These are phyloP conservation scores for Pichia sp. DNA, from an alignment of 1,139 yeast species.

Conservation along the genomic window DNA sequence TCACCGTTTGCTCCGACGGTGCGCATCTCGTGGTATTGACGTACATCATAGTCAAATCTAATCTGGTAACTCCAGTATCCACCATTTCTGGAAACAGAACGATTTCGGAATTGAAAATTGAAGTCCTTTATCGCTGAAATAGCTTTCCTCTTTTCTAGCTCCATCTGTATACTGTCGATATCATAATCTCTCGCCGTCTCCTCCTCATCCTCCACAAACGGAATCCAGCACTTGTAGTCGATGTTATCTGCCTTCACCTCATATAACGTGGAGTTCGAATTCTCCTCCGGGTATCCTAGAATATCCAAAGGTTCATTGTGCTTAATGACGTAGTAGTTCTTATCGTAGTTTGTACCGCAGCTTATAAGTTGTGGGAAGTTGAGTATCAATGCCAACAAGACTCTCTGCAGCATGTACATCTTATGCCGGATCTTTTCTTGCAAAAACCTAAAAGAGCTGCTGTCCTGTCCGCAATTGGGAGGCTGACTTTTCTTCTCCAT, in stretches of 20 bases:
- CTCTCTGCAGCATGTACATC: neutral
- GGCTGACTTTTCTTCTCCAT: neutral
- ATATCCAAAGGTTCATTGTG: neutral
- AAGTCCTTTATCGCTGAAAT: slow-evolving; percentile 17
- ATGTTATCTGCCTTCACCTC: neutral
- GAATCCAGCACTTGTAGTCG: slow-evolving; percentile 10
- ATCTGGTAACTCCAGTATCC: slow-evolving; percentile 23
- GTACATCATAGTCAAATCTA: slow-evolving; percentile 12
- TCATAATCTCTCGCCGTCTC: neutral
- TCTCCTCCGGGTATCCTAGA: neutral
- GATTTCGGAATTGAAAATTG: slow-evolving; percentile 4
- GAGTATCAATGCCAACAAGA: neutral
- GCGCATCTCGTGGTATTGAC: slow-evolving; percentile 9
- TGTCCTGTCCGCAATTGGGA: too few species aligned
- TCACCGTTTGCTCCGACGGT: neutral
- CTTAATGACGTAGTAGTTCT: slow-evolving; percentile 3
- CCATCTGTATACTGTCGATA: slow-evolving; percentile 3
- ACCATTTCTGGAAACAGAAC: neutral
- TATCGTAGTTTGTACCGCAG: neutral
- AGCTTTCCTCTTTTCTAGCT: slow-evolving; percentile 18
- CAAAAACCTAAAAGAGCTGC: neutral
- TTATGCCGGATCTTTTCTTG: neutral
- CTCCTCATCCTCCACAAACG: neutral
- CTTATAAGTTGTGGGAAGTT: neutral
- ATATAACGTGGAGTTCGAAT: slow-evolving; percentile 1